Evolutionary conservation across 2,329 filamentous ascomycete genomes (phyloP).

Genomic region (Didymella glomerata): DNA sequence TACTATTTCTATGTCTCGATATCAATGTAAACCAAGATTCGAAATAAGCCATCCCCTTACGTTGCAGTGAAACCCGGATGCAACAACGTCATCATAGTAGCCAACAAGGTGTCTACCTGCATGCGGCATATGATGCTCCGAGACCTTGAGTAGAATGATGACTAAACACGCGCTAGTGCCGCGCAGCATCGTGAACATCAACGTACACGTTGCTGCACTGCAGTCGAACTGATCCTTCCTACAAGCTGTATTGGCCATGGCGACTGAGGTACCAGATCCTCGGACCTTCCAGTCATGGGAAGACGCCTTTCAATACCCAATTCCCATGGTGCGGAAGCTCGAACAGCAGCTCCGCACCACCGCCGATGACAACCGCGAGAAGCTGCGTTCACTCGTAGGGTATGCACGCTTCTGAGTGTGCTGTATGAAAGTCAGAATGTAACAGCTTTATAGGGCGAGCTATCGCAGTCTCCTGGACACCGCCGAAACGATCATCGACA

Average conservation of each 20-base stretch:
- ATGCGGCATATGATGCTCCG: background rate
- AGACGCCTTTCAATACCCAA: constrained; percentile 72
- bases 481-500: constrained; percentile 90
- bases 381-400: constrained; percentile 72
- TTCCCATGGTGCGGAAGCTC: constrained; percentile 68
- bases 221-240: background rate
- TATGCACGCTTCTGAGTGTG: constrained; percentile 46
- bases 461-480: constrained; percentile 93
- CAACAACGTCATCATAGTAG: no score
- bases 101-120: no score
- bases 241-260: constrained; percentile 50
- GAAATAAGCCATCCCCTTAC: no score
- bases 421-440: background rate
- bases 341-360: constrained; percentile 70
- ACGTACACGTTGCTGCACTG: constrained; percentile 17
- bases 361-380: constrained; percentile 70
- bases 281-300: constrained; percentile 68
- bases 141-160: constrained; percentile 1
- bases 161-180: constrained; percentile 19
- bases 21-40: constrained; percentile 13
- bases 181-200: constrained; percentile 16
- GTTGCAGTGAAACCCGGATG: no score
- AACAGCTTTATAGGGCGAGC: constrained; percentile 59
- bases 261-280: constrained; percentile 65
- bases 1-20: constrained; percentile 17